A percentile compares a stretch with the other conserved stretches of the same genome.
Evolutionary conservation across 176 grass and related monocot genomes (phyloP).

Genomic region (Oryza coarctata): DNA sequence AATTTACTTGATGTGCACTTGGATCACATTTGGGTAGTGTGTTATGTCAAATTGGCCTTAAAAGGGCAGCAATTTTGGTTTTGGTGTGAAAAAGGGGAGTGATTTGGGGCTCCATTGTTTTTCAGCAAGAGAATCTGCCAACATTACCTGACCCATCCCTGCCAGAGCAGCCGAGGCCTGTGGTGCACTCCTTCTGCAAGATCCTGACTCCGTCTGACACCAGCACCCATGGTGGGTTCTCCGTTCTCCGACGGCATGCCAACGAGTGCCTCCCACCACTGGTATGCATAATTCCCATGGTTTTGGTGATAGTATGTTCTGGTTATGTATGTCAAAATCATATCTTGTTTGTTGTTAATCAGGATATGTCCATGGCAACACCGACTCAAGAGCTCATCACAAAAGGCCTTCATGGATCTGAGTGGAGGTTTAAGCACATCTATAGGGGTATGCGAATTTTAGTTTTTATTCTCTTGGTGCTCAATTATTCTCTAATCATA

Average conservation of each 20-base stretch:
- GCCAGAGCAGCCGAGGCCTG: slow-evolving; percentile 52
- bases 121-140: slow-evolving; percentile 58
- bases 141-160: slow-evolving; percentile 45
- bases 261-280: slow-evolving; percentile 93
- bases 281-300: slow-evolving; percentile 43
- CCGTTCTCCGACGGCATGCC: slow-evolving; percentile 82
- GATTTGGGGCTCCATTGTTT: not conserved
- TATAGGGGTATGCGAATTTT: slow-evolving; percentile 66
- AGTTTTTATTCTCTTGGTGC: not conserved
- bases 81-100: not conserved
- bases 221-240: slow-evolving; percentile 96
- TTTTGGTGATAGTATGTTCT: not conserved
- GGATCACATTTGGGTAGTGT: not conserved
- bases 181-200: slow-evolving; percentile 97
- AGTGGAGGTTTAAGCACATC: slow-evolving; percentile 98
- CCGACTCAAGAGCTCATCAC: slow-evolving; percentile 83
- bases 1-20: slow-evolving; percentile 4
- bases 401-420: slow-evolving; percentile 80
- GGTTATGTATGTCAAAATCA: not conserved
- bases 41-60: slow-evolving; percentile 1
- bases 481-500: slow-evolving; percentile 20
- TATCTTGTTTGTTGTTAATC: slow-evolving; percentile 25
- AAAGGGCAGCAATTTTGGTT: not conserved
- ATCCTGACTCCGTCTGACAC: slow-evolving; percentile 97
- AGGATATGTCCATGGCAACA: slow-evolving; percentile 89